Percentiles rank a stretch among this genome's conserved stretches.
Conservation (phyloP, 805 yeast species). For the Huiozyma sinensis region DNA sequence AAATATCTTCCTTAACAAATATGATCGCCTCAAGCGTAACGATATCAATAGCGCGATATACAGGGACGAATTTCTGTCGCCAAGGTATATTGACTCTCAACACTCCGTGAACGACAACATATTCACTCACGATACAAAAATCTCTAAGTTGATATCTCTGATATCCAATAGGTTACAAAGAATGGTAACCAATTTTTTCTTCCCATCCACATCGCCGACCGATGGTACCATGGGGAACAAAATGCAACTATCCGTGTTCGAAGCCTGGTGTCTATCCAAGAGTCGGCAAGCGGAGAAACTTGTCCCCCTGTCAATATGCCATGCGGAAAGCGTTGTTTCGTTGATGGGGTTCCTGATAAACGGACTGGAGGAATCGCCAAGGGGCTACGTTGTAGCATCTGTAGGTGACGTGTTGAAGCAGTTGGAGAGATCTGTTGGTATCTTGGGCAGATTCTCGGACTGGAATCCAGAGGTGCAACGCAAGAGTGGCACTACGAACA, state of each 20-base stretch:
- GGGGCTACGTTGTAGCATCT: slow-evolving; percentile 40
- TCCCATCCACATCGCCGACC: slow-evolving; percentile 12
- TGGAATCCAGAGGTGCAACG: slow-evolving; percentile 13
- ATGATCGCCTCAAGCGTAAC: not conserved
- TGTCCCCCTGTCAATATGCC: slow-evolving; percentile 53
- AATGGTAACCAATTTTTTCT: slow-evolving; percentile 14
- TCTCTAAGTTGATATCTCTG: slow-evolving; percentile 9
- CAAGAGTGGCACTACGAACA: not conserved
- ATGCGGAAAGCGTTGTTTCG: slow-evolving; percentile 51
- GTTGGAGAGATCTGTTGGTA: slow-evolving; percentile 49
- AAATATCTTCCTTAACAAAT: slow-evolving; percentile 11
- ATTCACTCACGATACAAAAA: slow-evolving; percentile 20
- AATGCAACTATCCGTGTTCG: slow-evolving; percentile 14
- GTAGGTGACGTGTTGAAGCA: slow-evolving; percentile 50
- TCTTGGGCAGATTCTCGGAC: slow-evolving; percentile 39
- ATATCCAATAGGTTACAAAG: slow-evolving; percentile 6
- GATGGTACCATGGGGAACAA: not conserved
- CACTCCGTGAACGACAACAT: slow-evolving; percentile 17
- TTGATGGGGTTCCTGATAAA: slow-evolving; percentile 40
- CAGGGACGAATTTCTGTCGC: not conserved
- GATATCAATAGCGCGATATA: not conserved
- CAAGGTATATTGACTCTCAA: slow-evolving; percentile 2
- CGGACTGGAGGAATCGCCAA: slow-evolving; percentile 56
- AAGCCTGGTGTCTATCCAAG: slow-evolving; percentile 22
- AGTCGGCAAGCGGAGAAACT: slow-evolving; percentile 49